Conservation (phyloP, 495 filamentous ascomycete species). For the Aspergillus nanangensis region DNA sequence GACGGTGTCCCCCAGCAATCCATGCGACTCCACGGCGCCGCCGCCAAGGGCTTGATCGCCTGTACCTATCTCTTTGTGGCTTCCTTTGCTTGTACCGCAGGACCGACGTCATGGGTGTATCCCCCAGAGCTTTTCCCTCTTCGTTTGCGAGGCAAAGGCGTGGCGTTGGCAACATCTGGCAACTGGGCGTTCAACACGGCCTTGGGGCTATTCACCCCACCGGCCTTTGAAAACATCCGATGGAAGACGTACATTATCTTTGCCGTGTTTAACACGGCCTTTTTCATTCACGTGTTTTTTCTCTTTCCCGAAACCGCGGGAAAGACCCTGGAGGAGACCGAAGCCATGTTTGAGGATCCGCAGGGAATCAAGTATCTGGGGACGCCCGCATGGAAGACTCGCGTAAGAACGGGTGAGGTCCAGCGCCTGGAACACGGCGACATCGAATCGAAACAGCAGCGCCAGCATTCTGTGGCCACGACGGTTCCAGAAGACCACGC, state of each 20-base stretch:
- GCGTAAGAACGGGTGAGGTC: not conserved
- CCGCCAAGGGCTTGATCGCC: slow-evolving; percentile 55
- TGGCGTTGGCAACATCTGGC: slow-evolving; percentile 61
- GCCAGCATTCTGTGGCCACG: too few species aligned
- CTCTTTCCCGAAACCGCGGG: slow-evolving; percentile 76
- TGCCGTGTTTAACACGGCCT: slow-evolving; percentile 64
- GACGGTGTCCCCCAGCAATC: slow-evolving; percentile 27
- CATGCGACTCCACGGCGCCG: slow-evolving; percentile 30
- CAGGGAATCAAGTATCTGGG: slow-evolving; percentile 59
- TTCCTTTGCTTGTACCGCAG: slow-evolving; percentile 53
- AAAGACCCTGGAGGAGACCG: slow-evolving; percentile 76
- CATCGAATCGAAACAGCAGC: slow-evolving; percentile 2
- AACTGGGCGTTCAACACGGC: slow-evolving; percentile 82
- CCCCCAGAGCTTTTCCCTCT: slow-evolving; percentile 65
- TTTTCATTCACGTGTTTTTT: slow-evolving; percentile 72
- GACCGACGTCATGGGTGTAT: slow-evolving; percentile 62
- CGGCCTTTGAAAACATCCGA: slow-evolving; percentile 63
- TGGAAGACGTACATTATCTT: slow-evolving; percentile 76
- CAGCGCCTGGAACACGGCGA: slow-evolving; percentile 5
- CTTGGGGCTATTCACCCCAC: slow-evolving; percentile 68
- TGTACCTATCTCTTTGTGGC: slow-evolving; percentile 64
- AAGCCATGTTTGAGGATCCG: slow-evolving; percentile 62
- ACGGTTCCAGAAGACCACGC: too few species aligned
- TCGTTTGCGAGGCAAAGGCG: slow-evolving; percentile 57
- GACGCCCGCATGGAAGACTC: slow-evolving; percentile 65